A percentile compares a stretch with the other conserved stretches of the same genome.
Conservation (phyloP, 2,329 filamentous ascomycete genomes). For the Colletotrichum neosansevieriae region DNA sequence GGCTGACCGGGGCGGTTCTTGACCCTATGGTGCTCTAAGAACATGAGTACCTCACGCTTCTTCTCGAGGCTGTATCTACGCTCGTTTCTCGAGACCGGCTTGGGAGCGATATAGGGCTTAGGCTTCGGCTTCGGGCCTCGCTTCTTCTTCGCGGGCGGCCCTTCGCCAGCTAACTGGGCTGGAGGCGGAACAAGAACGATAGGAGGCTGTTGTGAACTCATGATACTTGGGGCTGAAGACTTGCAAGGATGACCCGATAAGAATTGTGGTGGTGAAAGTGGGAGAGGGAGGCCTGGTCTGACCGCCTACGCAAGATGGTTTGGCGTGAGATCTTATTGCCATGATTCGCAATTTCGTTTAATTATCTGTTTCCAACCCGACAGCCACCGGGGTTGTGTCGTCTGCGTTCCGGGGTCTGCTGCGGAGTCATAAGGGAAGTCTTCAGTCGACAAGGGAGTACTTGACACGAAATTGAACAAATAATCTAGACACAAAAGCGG, state of each 20-base stretch:
- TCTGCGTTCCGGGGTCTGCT: not conserved
- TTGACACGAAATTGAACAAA: too few species aligned
- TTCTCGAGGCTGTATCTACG: constrained; percentile 5
- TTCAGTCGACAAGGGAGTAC: too few species aligned
- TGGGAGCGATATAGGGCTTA: constrained; percentile 9
- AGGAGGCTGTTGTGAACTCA: constrained; percentile 1
- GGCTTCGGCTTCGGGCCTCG: constrained; percentile 11
- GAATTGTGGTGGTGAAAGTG: not conserved
- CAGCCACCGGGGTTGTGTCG: too few species aligned
- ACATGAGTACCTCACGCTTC: constrained; percentile 14
- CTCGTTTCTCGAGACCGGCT: constrained; percentile 5
- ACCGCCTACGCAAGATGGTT: not conserved
- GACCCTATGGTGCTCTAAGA: constrained; percentile 1
- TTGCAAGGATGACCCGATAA: not conserved
- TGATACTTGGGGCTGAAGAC: not conserved
- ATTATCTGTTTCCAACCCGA: not conserved
- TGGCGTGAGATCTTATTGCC: not conserved
- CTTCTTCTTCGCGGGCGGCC: not conserved
- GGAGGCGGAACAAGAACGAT: not conserved
- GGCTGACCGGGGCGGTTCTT: not conserved
- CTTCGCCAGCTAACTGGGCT: not conserved
- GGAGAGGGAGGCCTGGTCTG: not conserved
- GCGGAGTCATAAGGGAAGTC: too few species aligned
- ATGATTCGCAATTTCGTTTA: constrained; percentile 3
- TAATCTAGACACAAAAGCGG: too few species aligned